Percentiles rank a stretch among this genome's conserved stretches.
phyloP scores from a whole-genome alignment of 768 basidiomycete species.

The Botryobasidium botryosum region DNA sequence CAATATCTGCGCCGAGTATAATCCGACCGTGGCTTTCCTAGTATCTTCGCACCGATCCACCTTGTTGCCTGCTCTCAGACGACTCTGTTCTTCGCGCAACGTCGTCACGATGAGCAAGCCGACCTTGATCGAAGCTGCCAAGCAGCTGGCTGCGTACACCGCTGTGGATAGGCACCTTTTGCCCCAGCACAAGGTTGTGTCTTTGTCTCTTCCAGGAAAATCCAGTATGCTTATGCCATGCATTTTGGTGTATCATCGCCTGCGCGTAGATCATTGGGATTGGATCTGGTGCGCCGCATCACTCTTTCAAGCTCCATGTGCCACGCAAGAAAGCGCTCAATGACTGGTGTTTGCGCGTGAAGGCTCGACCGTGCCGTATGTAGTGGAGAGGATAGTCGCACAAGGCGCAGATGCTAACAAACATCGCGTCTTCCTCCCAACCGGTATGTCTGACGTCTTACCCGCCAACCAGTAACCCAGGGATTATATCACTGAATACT shows the following conservation, averaged over 20 bases:
- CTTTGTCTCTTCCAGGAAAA: not conserved
- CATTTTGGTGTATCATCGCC: constrained; percentile 3
- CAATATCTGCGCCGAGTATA: too few relatives aligned
- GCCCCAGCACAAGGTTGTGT: constrained; percentile 58
- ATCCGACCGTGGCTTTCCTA: too few relatives aligned
- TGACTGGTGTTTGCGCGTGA: not conserved
- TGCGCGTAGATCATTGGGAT: constrained; percentile 65
- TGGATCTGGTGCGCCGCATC: constrained; percentile 44
- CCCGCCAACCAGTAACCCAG: not conserved
- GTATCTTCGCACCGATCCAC: too few relatives aligned
- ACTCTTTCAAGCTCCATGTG: constrained; percentile 8
- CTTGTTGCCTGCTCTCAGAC: too few relatives aligned
- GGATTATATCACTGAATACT: constrained; percentile 11
- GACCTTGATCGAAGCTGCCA: constrained; percentile 72
- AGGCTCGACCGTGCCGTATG: constrained; percentile 92
- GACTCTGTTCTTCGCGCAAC: too few relatives aligned
- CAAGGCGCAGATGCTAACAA: constrained; percentile 65
- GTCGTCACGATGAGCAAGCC: too few relatives aligned
- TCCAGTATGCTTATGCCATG: not conserved
- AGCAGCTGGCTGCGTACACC: constrained; percentile 80
- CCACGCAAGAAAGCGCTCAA: not conserved
- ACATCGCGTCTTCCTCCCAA: constrained; percentile 76
- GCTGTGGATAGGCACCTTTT: constrained; percentile 84
- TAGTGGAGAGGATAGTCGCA: constrained; percentile 82
- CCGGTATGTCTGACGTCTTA: constrained; percentile 45